These are phyloP conservation scores for Xylaria polymorpha DNA, from an alignment of 2,329 filamentous ascomycete species.

Conservation along the genomic window DNA sequence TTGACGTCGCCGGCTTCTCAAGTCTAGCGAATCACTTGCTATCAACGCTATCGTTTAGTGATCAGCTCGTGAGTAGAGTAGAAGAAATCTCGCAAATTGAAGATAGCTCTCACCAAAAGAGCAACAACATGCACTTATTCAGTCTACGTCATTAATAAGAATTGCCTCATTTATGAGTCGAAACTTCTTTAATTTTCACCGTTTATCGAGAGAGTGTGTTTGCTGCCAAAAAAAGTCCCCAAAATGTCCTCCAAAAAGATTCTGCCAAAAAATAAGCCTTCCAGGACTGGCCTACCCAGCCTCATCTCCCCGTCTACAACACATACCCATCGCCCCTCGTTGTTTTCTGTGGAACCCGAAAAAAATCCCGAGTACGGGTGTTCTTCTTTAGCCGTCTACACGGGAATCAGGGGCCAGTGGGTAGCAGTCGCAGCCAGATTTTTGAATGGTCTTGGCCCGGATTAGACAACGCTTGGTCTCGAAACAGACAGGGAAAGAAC, in stretches of 20 bases:
- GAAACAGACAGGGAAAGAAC: not conserved
- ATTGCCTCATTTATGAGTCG: not conserved
- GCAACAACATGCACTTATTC: not conserved
- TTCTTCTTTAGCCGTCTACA: not conserved
- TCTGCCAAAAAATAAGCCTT: not conserved
- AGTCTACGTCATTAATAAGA: not conserved
- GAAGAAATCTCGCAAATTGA: not conserved
- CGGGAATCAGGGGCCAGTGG: too few relatives aligned
- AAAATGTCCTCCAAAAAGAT: not conserved
- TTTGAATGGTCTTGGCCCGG: not conserved
- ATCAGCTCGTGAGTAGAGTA: not conserved
- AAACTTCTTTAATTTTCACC: not conserved
- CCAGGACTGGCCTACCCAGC: not conserved
- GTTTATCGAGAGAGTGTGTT: not conserved
- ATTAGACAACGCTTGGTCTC: not conserved
- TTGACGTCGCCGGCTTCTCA: not conserved
- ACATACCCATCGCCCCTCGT: not conserved
- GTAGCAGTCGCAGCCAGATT: not conserved
- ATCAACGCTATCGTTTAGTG: not conserved
- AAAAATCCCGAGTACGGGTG: not conserved
- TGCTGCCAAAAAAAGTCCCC: not conserved
- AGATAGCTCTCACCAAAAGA: not conserved
- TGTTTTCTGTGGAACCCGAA: not conserved
- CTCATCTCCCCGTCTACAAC: not conserved
- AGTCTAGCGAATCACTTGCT: not conserved